Evolutionary conservation across 768 basidiomycete species (phyloP).

Genomic region (Russula sp.): DNA sequence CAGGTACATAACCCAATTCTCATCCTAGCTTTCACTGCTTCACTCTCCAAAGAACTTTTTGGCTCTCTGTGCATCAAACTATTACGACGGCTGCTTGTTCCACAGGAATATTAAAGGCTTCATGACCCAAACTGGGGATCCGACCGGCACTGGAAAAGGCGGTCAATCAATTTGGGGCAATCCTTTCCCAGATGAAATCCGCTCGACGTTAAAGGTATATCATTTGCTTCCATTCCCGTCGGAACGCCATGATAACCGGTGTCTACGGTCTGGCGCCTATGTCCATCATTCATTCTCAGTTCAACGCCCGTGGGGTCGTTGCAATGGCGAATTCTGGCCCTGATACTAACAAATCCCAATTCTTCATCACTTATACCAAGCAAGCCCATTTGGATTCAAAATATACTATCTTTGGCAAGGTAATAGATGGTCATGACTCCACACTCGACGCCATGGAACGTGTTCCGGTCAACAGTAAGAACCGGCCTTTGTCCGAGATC

Average conservation of each 20-base stretch:
- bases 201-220: conserved; percentile 86
- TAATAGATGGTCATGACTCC: conserved; percentile 96
- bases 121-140: conserved; percentile 93
- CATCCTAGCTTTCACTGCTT: neutral
- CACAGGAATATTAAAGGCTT: conserved; percentile 95
- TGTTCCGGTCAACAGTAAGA: conserved; percentile 86
- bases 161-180: conserved; percentile 96
- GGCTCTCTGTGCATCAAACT: conserved; percentile 84
- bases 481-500: conserved; percentile 81
- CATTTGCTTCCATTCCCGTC: conserved; percentile 19
- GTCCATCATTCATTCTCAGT: conserved; percentile 42
- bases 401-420: conserved; percentile 91
- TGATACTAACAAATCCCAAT: conserved; percentile 89
- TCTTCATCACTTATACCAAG: conserved; percentile 87
- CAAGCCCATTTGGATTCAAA: conserved; percentile 93
- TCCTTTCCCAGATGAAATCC: conserved; percentile 86
- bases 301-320: conserved; percentile 89
- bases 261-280: neutral
- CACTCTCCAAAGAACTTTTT: conserved; percentile 75
- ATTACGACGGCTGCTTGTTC: conserved; percentile 80
- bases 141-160: conserved; percentile 86
- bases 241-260: neutral
- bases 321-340: conserved; percentile 98
- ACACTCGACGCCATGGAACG: conserved; percentile 93
- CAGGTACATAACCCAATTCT: conserved; percentile 50